Evolutionary conservation across 2,329 filamentous ascomycete species (phyloP).

Genomic region (Colletotrichum brevisporum): DNA sequence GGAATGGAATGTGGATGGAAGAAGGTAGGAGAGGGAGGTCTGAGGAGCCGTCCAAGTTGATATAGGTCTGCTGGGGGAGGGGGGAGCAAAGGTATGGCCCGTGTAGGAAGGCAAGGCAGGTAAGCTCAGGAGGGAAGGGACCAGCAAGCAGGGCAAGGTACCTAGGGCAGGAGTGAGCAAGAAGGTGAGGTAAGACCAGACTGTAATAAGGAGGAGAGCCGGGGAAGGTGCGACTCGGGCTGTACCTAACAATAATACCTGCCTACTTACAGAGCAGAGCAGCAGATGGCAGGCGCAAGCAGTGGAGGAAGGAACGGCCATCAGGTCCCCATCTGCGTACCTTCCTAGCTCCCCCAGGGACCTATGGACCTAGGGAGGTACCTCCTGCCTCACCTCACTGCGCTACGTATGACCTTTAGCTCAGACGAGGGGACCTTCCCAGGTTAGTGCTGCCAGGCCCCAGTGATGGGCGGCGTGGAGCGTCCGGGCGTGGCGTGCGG

Average conservation of each 20-base stretch:
- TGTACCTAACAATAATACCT: neutral
- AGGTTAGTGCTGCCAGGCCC: constrained; percentile 19
- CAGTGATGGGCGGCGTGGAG: constrained; percentile 29
- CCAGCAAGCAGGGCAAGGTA: neutral
- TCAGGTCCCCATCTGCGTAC: constrained; percentile 20
- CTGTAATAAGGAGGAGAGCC: neutral
- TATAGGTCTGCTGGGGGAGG: constrained; percentile 33
- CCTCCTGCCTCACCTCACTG: no score
- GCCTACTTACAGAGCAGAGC: neutral
- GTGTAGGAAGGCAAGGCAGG: constrained; percentile 25
- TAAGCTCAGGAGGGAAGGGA: constrained; percentile 19
- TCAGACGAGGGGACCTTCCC: constrained; percentile 13
- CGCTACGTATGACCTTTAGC: no score
- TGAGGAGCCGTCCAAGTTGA: constrained; percentile 35
- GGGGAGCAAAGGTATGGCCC: constrained; percentile 32
- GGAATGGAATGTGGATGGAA: constrained; percentile 23
- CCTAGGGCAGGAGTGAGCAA: neutral
- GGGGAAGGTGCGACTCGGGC: constrained; percentile 12
- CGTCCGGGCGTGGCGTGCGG: constrained; percentile 28
- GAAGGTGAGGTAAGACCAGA: neutral
- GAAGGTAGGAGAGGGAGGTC: constrained; percentile 3
- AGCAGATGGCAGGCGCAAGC: neutral
- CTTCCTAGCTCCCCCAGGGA: constrained; percentile 2
- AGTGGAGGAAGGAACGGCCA: constrained; percentile 16
- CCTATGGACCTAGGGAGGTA: no score